Base-by-base conservation (phyloP, 2,329 filamentous ascomycete species). In the Xylariaceae sp. region DNA sequence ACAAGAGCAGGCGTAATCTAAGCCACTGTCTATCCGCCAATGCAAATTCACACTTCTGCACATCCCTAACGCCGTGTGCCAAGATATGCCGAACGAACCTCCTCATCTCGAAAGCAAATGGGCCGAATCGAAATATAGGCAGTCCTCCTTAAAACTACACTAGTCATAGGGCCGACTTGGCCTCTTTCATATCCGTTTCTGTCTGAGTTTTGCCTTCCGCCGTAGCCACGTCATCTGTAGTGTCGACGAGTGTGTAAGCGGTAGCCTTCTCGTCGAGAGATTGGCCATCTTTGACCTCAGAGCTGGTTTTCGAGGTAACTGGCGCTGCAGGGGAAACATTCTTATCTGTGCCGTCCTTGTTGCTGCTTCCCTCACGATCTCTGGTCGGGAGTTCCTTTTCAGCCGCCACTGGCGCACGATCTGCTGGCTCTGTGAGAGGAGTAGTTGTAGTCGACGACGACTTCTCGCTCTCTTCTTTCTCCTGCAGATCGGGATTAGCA, bases 401-500 rank as follows among this genome's bases (percentile, higher is more conserved):
- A 53, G 44, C 12, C 52, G 55, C 58, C 58, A 60, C 35, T 48
- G 52, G 37, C 34, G 47, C 47, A 55, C 26, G 40, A 54, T 49
- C 47, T 52, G 47, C 31, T 47, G 47, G 30, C 55, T 52, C 34
- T 47, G 53, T 37, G 37, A 32, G 47, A 58, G 30, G 39, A 55
- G 50, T 26, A 47, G 3, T 6, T 52, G 52, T 8, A 60, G 29
- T 37, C 40, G 47, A 37, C 53, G 55, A 40, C 6, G 55, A 19
- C 47, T 7, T 53, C 35, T 54, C 50, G 47, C 42, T 30, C 35
- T 60, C 55, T 50, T 58, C 53, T 37, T 58, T 54, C 40, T 55
- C 58, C 55, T 58, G 58, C 50, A 27, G 39, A 37, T 51, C 47
- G 47, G 52, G 26, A 50, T 60, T 60, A 60, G 58, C 58, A 39